phyloP scores from a whole-genome alignment of 2,329 filamentous ascomycete genomes.

The Cladosporium phlei region DNA sequence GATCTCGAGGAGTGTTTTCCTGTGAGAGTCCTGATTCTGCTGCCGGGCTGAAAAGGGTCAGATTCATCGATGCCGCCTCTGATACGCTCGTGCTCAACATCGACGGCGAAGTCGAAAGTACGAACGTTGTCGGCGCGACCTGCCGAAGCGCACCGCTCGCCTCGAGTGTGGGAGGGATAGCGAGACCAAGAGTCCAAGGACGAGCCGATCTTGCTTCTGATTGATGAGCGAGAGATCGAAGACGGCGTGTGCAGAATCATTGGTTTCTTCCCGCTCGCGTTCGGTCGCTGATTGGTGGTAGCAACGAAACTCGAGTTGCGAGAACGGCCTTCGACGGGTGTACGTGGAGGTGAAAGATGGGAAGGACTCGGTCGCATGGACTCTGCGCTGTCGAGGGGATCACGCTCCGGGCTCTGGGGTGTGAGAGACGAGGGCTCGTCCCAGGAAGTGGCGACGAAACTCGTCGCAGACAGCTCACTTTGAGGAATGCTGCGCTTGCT shows the following conservation, averaged over 20 bases:
- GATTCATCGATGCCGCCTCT: background rate
- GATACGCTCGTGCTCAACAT: slow-evolving; percentile 4
- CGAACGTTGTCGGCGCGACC: slow-evolving; percentile 35
- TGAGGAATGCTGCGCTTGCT: slow-evolving; percentile 24
- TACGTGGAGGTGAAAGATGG: slow-evolving; percentile 4
- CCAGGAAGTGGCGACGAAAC: slow-evolving; percentile 19
- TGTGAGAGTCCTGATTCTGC: background rate
- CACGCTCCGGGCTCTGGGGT: slow-evolving; percentile 12
- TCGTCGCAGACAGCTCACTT: slow-evolving; percentile 5
- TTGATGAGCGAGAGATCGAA: slow-evolving; percentile 1
- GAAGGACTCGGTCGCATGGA: background rate
- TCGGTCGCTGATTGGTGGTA: background rate
- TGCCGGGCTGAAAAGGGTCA: background rate
- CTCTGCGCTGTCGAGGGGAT: slow-evolving; percentile 17
- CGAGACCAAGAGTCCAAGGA: slow-evolving; percentile 38
- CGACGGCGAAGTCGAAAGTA: slow-evolving; percentile 39
- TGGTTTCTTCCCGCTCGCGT: background rate
- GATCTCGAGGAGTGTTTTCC: slow-evolving; percentile 4
- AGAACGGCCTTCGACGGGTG: background rate
- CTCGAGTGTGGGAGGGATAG: slow-evolving; percentile 44
- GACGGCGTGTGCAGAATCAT: slow-evolving; percentile 9
- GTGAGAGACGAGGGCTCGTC: background rate
- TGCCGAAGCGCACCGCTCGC: slow-evolving; percentile 37
- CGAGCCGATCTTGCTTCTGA: slow-evolving; percentile 20
- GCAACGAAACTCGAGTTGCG: background rate